Percentiles rank a stretch among this genome's conserved stretches.
phyloP scores from a whole-genome alignment of 805 yeast species.

The Myxozyma lipomycoides region DNA sequence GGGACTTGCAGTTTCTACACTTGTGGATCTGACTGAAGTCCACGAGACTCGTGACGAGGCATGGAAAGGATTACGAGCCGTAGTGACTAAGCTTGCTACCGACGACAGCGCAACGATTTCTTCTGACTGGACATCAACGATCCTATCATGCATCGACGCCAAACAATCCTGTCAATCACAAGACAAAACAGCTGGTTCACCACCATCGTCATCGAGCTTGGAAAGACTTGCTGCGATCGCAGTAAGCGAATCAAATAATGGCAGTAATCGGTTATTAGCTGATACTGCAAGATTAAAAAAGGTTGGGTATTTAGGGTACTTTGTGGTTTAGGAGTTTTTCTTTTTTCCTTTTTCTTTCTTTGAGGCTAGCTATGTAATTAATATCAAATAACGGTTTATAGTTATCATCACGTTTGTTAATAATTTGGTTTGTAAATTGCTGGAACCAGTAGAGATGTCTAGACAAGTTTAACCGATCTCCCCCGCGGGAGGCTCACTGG shows the following conservation, averaged over 20 bases:
- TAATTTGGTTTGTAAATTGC: too few relatives aligned
- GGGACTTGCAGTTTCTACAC: slow-evolving; percentile 25
- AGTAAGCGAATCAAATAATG: slow-evolving; percentile 14
- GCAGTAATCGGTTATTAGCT: slow-evolving; percentile 1
- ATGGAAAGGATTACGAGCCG: slow-evolving; percentile 14
- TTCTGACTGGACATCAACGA: slow-evolving; percentile 1
- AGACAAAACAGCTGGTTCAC: not conserved
- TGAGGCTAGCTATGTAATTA: too few relatives aligned
- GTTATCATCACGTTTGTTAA: too few relatives aligned
- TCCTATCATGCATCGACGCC: not conserved
- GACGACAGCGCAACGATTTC: not conserved
- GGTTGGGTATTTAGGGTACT: slow-evolving; percentile 16
- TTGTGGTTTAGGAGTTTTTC: not conserved
- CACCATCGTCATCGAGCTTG: slow-evolving; percentile 11
- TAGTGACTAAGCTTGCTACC: not conserved
- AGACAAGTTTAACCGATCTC: too few relatives aligned
- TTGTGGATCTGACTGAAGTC: slow-evolving; percentile 23
- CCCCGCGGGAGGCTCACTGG: too few relatives aligned
- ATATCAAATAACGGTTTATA: too few relatives aligned
- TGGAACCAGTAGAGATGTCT: not conserved
- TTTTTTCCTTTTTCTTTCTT: not conserved
- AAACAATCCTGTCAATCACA: not conserved
- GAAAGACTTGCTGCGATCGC: slow-evolving; percentile 28
- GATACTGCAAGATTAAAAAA: slow-evolving; percentile 11
- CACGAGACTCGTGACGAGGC: slow-evolving; percentile 28